Evolutionary conservation across 148 eudicot genomes (phyloP).

Genomic region (Limonium bicolor): DNA sequence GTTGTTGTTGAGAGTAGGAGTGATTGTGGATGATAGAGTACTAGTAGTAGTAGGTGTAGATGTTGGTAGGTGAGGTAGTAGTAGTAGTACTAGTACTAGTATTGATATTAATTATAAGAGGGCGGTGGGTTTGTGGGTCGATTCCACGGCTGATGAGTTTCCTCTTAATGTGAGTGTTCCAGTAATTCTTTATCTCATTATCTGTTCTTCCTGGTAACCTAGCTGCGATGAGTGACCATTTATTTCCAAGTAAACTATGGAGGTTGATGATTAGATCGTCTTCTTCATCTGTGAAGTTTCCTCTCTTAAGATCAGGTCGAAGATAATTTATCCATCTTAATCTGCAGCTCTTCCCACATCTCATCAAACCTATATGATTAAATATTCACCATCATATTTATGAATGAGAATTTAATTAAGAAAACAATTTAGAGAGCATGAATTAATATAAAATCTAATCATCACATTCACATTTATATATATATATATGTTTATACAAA

Average conservation of each 20-base stretch:
- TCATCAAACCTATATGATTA: constrained; percentile 8
- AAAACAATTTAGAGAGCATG: no score
- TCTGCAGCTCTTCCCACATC: constrained; percentile 31
- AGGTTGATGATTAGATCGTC: constrained; percentile 19
- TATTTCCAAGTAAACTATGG: constrained; percentile 24
- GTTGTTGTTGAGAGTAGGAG: neutral
- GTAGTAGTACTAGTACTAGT: neutral
- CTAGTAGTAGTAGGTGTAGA: neutral
- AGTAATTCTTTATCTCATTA: constrained; percentile 18
- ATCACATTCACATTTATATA: neutral
- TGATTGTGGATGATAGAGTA: neutral
- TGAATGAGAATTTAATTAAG: neutral
- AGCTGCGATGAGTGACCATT: constrained; percentile 20
- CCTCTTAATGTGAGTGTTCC: constrained; percentile 13
- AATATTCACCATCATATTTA: neutral
- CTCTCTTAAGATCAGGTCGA: constrained; percentile 24
- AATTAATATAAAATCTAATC: neutral
- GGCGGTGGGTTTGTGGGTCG: neutral
- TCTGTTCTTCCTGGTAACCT: constrained; percentile 18
- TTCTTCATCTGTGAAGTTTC: constrained; percentile 24
- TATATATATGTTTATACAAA: neutral
- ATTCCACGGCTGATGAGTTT: constrained; percentile 2
- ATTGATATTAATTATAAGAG: no score
- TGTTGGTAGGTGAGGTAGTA: neutral
- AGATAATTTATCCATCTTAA: constrained; percentile 26